Conservation (phyloP, 768 basidiomycete species). For the Panus rudis region DNA sequence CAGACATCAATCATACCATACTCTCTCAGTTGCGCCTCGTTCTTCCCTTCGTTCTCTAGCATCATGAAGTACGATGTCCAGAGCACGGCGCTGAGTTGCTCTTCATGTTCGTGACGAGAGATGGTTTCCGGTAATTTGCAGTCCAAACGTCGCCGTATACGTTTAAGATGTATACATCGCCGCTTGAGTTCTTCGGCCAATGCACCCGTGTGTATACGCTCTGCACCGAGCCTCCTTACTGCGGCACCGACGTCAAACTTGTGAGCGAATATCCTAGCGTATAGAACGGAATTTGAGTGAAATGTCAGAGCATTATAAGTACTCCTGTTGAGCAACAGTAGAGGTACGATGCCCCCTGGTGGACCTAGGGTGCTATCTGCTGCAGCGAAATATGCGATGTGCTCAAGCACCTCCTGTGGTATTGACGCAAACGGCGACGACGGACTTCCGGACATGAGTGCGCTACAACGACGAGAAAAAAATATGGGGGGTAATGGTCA, state of each 20-base stretch:
- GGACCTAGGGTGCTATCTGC: constrained; percentile 51
- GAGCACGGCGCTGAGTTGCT: constrained; percentile 39
- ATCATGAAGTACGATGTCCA: constrained; percentile 72
- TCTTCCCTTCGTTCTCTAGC: constrained; percentile 75
- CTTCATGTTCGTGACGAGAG: constrained; percentile 20
- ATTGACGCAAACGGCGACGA: constrained; percentile 21
- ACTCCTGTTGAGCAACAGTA: constrained; percentile 44
- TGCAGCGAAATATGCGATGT: constrained; percentile 62
- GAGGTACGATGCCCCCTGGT: constrained; percentile 47
- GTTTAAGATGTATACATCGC: constrained; percentile 52
- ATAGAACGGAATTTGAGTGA: constrained; percentile 56
- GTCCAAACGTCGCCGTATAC: constrained; percentile 38
- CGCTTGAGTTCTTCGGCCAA: constrained; percentile 58
- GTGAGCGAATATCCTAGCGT: constrained; percentile 57
- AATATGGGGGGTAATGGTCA: not conserved
- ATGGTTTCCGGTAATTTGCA: constrained; percentile 14
- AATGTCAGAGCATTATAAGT: constrained; percentile 46
- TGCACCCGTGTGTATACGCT: constrained; percentile 31
- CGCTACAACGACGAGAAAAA: not conserved
- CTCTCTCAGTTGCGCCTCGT: constrained; percentile 61
- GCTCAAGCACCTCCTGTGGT: constrained; percentile 75
- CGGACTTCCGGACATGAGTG: not conserved
- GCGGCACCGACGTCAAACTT: constrained; percentile 61
- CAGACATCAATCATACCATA: constrained; percentile 58
- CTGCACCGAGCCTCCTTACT: constrained; percentile 40